Conservation (phyloP, 2,329 filamentous ascomycete genomes). For the Diaporthe ilicicola region DNA sequence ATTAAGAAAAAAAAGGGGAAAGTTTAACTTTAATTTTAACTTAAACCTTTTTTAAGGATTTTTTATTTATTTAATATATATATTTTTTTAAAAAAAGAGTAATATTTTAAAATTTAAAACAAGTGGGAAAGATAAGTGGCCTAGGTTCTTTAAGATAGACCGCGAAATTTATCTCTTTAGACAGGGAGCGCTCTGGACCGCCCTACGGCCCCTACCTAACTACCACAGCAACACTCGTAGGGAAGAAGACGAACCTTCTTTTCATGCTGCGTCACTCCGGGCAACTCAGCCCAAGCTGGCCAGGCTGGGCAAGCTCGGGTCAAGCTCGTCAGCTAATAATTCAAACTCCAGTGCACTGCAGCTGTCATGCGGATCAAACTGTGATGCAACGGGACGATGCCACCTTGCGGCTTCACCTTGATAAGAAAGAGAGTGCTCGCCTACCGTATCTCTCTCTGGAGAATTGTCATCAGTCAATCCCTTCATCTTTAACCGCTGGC, state of each 20-base stretch:
- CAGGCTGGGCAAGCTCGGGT: slow-evolving; percentile 16
- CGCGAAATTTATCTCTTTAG: too few species aligned
- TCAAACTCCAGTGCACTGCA: background rate
- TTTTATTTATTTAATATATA: too few species aligned
- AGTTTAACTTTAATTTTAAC: too few species aligned
- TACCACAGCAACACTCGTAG: background rate
- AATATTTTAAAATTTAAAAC: too few species aligned
- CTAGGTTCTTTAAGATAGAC: too few species aligned
- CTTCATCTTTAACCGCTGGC: background rate
- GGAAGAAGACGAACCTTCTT: background rate
- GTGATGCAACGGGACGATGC: slow-evolving; percentile 17
- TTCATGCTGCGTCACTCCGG: background rate
- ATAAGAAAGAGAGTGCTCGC: background rate
- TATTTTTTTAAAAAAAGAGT: too few species aligned
- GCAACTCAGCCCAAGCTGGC: background rate
- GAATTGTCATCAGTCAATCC: background rate
- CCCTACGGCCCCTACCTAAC: too few species aligned
- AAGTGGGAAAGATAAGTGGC: too few species aligned
- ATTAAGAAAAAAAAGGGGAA: too few species aligned
- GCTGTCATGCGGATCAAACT: slow-evolving; percentile 19
- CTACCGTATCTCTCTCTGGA: background rate
- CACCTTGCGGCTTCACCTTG: background rate
- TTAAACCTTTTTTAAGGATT: too few species aligned
- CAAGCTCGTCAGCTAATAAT: background rate
- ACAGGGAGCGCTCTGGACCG: too few species aligned